A percentile compares a stretch with the other conserved stretches of the same genome.
Conservation (phyloP, 441 rosid species). For the Raphanus hybrid region DNA sequence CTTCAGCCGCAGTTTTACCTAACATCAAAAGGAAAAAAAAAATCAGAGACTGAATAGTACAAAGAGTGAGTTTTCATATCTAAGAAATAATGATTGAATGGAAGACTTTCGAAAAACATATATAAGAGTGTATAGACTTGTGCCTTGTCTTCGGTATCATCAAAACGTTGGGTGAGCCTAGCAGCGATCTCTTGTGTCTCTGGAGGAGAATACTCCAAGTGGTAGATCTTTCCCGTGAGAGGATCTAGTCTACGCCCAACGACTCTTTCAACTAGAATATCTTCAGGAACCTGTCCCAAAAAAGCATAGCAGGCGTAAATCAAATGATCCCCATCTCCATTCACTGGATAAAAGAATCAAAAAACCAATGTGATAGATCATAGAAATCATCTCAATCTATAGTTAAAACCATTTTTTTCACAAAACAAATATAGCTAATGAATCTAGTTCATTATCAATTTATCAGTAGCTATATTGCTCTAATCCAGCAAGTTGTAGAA, state of each 20-base stretch:
- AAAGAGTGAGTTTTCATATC: conserved; percentile 5
- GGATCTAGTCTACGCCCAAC: conserved; percentile 94
- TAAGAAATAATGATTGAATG: not conserved
- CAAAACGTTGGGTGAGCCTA: conserved; percentile 88
- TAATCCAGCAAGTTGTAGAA: too few relatives aligned
- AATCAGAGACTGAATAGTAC: not conserved
- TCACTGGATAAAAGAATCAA: conserved; percentile 11
- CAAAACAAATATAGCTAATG: not conserved
- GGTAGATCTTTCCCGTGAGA: conserved; percentile 92
- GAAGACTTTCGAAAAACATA: not conserved
- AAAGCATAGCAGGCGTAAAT: conserved; percentile 16
- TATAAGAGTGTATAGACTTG: conserved; percentile 31
- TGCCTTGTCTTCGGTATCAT: conserved; percentile 97
- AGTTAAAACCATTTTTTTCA: not conserved
- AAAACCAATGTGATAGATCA: not conserved
- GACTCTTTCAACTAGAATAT: conserved; percentile 88
- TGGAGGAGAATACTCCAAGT: conserved; percentile 87
- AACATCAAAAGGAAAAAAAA: not conserved
- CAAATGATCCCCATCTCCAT: not conserved
- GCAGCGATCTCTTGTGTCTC: conserved; percentile 89
- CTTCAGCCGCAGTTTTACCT: conserved; percentile 82
- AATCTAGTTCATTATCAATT: not conserved
- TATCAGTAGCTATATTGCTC: not conserved
- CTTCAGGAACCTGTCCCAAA: conserved; percentile 79
- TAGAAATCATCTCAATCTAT: not conserved